Base-by-base conservation (phyloP, 495 filamentous ascomycete genomes). In the Cladorrhinum samala region DNA sequence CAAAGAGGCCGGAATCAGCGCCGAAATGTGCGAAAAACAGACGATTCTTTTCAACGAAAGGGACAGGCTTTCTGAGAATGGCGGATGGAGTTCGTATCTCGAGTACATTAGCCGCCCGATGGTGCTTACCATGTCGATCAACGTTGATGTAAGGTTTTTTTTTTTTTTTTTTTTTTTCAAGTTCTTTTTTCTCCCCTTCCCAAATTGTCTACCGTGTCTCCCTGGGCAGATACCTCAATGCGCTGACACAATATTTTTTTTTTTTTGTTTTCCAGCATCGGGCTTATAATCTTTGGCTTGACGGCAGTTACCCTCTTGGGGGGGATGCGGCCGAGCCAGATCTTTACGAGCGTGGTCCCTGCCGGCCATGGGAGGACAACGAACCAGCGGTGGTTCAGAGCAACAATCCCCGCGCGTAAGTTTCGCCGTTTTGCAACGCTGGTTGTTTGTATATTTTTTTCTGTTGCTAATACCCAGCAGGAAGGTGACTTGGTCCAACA, bases 81-180 rank as follows among this genome's bases (percentile, higher is more conserved):
- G 84, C 27, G 86, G 84, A 37, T 70, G 83, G 56, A 52, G 59
- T 13, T 57, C 62, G n/a, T 80, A 87, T 71, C 70, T 77, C 25
- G 56, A 67, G 14, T 76, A 74, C 8, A 57, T 87, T 24, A 64
- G 59, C 16, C 51, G 72, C 20, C 82, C 78, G 43, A 83, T 88
- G 83, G 86, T 86, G 36, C 74, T 89, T 9, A 82, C 84, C 56
- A 75, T 89, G 75, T 82, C 78, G 53, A 67, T 89, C 60, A 85
- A 83, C 80, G 82, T 85, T 61, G 84, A 88, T 67, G 62, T 65
- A 18, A 55, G 62, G n/a, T n/a, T n/a, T n/a, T n/a, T n/a, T n/a
- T n/a, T n/a, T n/a, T n/a, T n/a, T n/a, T 53, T 11, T 30, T 16
- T 46, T 19, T 68, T 73, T 53, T 70, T 75, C 64, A 74, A 82